These are phyloP conservation scores for Puccinia hordei DNA, from an alignment of 1,284 basidiomycete species.

Conservation along the genomic window DNA sequence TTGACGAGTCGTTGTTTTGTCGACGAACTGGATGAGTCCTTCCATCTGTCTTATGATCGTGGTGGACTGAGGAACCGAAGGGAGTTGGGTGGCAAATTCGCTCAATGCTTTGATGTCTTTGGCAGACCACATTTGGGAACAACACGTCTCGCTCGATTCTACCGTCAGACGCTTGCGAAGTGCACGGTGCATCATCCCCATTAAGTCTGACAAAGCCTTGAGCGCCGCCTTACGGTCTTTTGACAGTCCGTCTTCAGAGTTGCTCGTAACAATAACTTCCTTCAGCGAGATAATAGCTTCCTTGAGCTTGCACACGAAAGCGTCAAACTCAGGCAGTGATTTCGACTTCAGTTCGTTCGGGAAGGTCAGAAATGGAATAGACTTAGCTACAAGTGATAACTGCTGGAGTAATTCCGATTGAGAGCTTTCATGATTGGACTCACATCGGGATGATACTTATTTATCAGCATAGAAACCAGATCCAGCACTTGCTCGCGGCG, in stretches of 20 bases:
- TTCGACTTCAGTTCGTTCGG: not conserved
- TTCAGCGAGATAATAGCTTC: not conserved
- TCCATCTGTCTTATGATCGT: not conserved
- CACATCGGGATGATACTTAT: constrained; percentile 24
- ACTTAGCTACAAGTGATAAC: not conserved
- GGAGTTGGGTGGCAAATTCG: not conserved
- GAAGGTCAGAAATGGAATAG: not conserved
- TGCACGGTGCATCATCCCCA: not conserved
- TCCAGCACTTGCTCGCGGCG: constrained; percentile 30
- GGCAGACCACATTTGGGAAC: not conserved
- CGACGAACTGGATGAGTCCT: not conserved
- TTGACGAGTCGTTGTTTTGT: not conserved
- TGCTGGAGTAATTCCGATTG: not conserved
- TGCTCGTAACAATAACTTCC: not conserved
- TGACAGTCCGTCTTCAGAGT: not conserved
- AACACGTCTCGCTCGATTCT: not conserved
- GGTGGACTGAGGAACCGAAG: not conserved
- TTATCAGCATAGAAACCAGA: constrained; percentile 22
- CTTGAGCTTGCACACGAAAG: not conserved
- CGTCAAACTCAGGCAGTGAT: not conserved
- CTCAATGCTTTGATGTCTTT: not conserved
- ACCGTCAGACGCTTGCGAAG: not conserved
- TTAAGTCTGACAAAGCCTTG: not conserved
- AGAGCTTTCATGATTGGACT: not conserved
- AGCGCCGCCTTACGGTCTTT: not conserved